phyloP scores from a whole-genome alignment of 768 basidiomycete species.

The Porphyrellus cyaneotinctus region DNA sequence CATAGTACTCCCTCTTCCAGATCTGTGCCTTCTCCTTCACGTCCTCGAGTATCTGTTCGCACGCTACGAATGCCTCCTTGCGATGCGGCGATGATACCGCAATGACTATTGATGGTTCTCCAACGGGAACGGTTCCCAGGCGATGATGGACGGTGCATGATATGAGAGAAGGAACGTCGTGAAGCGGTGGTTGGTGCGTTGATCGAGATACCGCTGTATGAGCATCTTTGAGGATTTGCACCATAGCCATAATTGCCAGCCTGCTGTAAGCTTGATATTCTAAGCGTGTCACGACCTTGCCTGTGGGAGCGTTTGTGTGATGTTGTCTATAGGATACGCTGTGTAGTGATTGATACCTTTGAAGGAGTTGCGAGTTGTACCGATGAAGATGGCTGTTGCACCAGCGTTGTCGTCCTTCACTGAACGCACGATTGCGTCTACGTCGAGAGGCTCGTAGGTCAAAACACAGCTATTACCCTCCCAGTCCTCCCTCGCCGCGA shows the following conservation, averaged over 20 bases:
- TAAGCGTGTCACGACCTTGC: constrained; percentile 63
- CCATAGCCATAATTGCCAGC: constrained; percentile 75
- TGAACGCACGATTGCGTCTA: constrained; percentile 52
- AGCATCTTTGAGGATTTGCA: constrained; percentile 49
- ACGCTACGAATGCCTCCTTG: constrained; percentile 73
- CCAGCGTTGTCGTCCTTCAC: constrained; percentile 65
- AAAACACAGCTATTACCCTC: constrained; percentile 41
- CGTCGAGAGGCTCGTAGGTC: constrained; percentile 56
- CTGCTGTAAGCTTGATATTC: constrained; percentile 85
- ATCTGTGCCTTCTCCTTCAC: constrained; percentile 82
- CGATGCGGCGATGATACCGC: constrained; percentile 83
- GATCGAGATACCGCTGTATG: constrained; percentile 41
- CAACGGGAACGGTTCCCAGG: constrained; percentile 71
- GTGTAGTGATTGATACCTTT: constrained; percentile 46
- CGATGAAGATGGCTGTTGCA: constrained; percentile 73
- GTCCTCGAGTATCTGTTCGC: constrained; percentile 80
- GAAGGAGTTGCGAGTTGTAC: constrained; percentile 84
- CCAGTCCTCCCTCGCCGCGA: constrained; percentile 23
- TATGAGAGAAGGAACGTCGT: constrained; percentile 38
- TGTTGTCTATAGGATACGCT: background rate
- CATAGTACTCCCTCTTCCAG: constrained; percentile 91
- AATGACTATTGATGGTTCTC: constrained; percentile 80
- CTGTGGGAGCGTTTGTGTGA: constrained; percentile 34
- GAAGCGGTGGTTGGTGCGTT: constrained; percentile 33
- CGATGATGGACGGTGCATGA: constrained; percentile 70